Percentiles rank a stretch among this genome's conserved stretches.
These are phyloP conservation scores for Saccharomycopsis oosterbeekiorum DNA, from an alignment of 805 yeast genomes.

Conservation along the genomic window DNA sequence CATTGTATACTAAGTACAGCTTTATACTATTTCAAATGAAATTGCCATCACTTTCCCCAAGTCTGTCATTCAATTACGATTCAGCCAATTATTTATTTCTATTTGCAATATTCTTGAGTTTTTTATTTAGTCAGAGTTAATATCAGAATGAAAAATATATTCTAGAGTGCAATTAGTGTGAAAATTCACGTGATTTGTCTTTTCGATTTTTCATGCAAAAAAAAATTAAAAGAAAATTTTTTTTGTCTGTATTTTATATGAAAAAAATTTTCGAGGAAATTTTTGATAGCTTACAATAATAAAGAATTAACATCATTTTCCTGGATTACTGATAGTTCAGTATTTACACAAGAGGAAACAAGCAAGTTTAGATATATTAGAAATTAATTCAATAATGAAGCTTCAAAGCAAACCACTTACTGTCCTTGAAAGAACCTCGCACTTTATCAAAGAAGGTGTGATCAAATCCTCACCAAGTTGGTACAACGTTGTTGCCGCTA, in stretches of 20 bases:
- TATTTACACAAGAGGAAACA: not conserved
- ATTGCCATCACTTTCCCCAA: no score
- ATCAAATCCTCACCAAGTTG: slow-evolving; percentile 71
- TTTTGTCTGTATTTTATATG: not conserved
- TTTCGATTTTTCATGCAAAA: not conserved
- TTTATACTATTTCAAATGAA: no score
- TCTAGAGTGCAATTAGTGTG: no score
- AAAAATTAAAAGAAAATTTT: no score
- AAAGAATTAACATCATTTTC: no score
- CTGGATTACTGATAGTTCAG: no score
- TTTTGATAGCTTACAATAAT: no score
- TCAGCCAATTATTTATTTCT: not conserved
- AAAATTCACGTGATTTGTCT: not conserved
- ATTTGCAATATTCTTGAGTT: no score
- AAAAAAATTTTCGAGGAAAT: not conserved
- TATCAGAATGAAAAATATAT: no score
- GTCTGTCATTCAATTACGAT: no score
- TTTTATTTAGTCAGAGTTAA: no score
- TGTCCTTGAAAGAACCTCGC: slow-evolving; percentile 74
- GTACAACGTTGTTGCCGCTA: slow-evolving; percentile 74
- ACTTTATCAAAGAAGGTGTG: slow-evolving; percentile 61
- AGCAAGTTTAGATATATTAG: not conserved
- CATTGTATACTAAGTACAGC: not conserved
- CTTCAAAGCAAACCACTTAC: slow-evolving; percentile 66
- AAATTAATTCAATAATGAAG: slow-evolving; percentile 37